Conservation (phyloP, 2,329 filamentous ascomycete genomes). For the Tolypocladium sp. region DNA sequence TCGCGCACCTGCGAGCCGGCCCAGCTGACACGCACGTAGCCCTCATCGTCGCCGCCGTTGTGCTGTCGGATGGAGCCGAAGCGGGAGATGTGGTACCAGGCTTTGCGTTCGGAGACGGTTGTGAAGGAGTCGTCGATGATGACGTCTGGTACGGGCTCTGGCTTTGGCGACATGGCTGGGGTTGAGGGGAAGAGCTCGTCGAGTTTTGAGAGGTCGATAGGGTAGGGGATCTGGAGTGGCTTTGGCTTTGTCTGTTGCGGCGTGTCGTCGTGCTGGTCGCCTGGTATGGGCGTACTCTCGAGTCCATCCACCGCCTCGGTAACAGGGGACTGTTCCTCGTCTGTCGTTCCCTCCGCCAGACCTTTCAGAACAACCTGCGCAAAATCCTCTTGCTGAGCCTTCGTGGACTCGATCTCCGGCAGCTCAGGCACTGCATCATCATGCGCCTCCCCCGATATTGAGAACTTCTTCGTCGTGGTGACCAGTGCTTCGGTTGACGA, state of each 20-base stretch:
- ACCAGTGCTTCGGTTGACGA: not conserved
- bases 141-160: slow-evolving; percentile 32
- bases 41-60: slow-evolving; percentile 47
- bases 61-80: slow-evolving; percentile 49
- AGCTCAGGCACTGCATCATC: not conserved
- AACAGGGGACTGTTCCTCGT: not conserved
- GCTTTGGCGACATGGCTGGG: slow-evolving; percentile 13
- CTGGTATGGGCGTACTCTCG: not conserved
- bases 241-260: slow-evolving; percentile 1
- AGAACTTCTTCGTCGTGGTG: not conserved
- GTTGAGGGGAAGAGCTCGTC: slow-evolving; percentile 22
- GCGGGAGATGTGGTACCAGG: slow-evolving; percentile 57
- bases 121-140: slow-evolving; percentile 43
- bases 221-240: slow-evolving; percentile 9
- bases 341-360: not conserved
- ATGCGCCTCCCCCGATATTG: not conserved
- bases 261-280: not conserved
- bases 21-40: slow-evolving; percentile 53
- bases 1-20: slow-evolving; percentile 40
- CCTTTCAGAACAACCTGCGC: not conserved
- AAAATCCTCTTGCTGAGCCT: not conserved
- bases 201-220: slow-evolving; percentile 24
- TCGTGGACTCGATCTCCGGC: not conserved
- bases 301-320: not conserved
- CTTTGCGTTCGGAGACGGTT: slow-evolving; percentile 48